phyloP scores from a whole-genome alignment of 2,329 filamentous ascomycete species.

The Fusarium sp. region DNA sequence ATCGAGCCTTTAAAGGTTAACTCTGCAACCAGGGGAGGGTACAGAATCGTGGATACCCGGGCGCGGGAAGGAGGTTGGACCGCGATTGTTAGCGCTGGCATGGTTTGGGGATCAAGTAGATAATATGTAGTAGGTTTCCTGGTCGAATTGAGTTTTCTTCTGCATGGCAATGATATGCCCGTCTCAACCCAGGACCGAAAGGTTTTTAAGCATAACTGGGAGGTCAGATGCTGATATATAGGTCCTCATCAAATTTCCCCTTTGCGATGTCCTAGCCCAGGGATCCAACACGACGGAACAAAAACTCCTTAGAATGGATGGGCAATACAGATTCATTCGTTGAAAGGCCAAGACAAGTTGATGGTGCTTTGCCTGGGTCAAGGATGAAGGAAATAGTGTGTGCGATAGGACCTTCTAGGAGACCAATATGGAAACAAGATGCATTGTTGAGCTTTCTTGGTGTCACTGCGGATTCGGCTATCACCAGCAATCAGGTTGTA shows the following conservation, averaged over 20 bases:
- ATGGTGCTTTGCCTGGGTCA: background rate
- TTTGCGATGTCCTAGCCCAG: background rate
- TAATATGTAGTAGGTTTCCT: background rate
- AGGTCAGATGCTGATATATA: conserved; percentile 3
- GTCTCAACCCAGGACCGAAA: background rate
- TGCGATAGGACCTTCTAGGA: background rate
- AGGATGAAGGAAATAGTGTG: background rate
- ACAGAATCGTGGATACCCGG: conserved; percentile 31
- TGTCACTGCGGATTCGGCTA: background rate
- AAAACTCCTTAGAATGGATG: background rate
- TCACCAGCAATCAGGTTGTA: background rate
- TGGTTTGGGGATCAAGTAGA: conserved; percentile 1
- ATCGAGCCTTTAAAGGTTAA: conserved; percentile 16
- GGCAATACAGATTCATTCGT: background rate
- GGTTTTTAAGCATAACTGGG: conserved; percentile 19
- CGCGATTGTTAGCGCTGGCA: conserved; percentile 37
- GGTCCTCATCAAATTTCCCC: background rate
- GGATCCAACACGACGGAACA: background rate
- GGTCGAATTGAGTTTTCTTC: background rate
- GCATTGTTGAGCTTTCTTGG: background rate
- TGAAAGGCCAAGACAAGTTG: background rate
- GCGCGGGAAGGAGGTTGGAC: conserved; percentile 45
- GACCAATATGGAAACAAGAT: background rate
- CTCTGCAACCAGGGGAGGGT: conserved; percentile 44
- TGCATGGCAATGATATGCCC: conserved; percentile 17